Evolutionary conservation across 352 stramenopile genomes (phyloP), one percentile per base, ranked within the genome.

Genomic region (Pythium sukuiense): DNA sequence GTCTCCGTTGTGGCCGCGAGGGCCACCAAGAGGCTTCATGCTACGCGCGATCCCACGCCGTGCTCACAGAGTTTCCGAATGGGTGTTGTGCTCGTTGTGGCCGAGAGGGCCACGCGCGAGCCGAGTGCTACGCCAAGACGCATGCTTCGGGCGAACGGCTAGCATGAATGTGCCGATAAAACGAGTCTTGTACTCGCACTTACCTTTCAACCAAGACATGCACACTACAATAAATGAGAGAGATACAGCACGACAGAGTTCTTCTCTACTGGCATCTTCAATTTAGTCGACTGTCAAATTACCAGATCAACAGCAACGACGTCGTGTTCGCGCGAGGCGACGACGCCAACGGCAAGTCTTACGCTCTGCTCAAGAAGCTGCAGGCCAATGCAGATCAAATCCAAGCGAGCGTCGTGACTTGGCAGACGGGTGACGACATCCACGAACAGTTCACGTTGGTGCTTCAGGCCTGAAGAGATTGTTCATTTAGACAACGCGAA

Each of bases 361-460:
- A 79, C 33, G 83, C 79, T 1, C 67, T 91, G n/a, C 72, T 88
- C 33, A 79, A 87, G 59, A 76, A 76, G 52, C 69, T 91, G 46
- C 67, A 66, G 13, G 56, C 43, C 6, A 65, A 86, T 33, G 48
- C 60, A 0, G 74, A 74, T 9, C 50, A 74, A 29, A 59, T 92
- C 32, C 16, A 71, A 12, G 85, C 82, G 0, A 52, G 62, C 0
- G 80, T 94, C 6, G 72, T 87, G 18, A 71, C 77, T 2, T 94
- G 85, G 85, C 76, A 65, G 52, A 83, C 85, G 0, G 85, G 85
- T 11, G 61, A 81, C 27, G 80, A 92, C 46, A 85, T 94, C 50
- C 84, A 81, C 50, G 69, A 68, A 37, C 58, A 73, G 30, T 92
- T 93, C 48, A 57, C 69, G 29, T 45, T 50, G 39, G 73, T 61